Base-by-base conservation (phyloP, 345 rosid species). In the Physaria fendleri region DNA sequence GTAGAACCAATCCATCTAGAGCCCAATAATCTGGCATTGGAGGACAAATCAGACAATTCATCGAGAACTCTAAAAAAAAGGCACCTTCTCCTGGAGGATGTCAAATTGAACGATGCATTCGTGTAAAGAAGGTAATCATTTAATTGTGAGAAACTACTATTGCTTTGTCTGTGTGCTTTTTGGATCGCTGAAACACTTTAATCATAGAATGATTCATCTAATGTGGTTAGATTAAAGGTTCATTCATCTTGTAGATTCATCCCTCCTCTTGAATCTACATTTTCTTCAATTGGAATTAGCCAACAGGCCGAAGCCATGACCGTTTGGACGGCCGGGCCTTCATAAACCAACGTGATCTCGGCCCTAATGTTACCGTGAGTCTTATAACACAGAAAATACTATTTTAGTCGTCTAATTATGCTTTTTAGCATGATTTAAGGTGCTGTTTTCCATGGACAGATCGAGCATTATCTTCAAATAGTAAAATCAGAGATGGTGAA, bases 321-420 rank as follows among this genome's bases (percentile, higher is more conserved):
- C 81, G 79, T 75, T 72, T 93, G 33, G 77, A 80, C 69, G 94
- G 77, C 28, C 80, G 81, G 24, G 62, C 79, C 64, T 94, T 90
- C 75, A 76, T 87, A 18, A 87, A 90, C 76, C 79, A 79, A 22
- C 82, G 50, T n/a, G 79, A 77, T 17, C 51, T 75, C 29, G 97
- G 79, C 42, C 90, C 95, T 42, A 90, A 90, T 83, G 93, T 94
- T 43, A 94, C 97, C n/a, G 90, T 94, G 81, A 87, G 97, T 90
- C 10, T 22, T 14, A 51, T 22, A 10, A 8, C 7, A 18, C 11
- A 34, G n/a, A 52, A 13, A n/a, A n/a, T n/a, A n/a, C n/a, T n/a
- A n/a, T n/a, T n/a, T n/a, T n/a, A n/a, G n/a, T n/a, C n/a, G n/a
- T n/a, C n/a, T n/a, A n/a, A n/a, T n/a, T n/a, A 8, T 42, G 18